Evolutionary conservation across 2,329 filamentous ascomycete species (phyloP), one percentile per base, ranked within the genome.

Genomic region (Neopestalotiopsis rosae): DNA sequence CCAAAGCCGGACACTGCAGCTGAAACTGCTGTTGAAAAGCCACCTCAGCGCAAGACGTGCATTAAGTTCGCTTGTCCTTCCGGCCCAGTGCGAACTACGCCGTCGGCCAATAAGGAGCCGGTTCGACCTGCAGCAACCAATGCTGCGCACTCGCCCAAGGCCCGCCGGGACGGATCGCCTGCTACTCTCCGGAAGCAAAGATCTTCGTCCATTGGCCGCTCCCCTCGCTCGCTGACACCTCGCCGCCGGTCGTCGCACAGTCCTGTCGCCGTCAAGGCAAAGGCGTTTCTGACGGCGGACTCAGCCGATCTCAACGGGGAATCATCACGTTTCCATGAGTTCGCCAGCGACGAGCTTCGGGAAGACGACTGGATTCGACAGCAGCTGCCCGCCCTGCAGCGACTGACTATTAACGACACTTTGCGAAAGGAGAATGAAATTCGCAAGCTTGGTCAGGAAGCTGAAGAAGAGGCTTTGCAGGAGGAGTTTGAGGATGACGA

Each of bases 321-420:
- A 71, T 85, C 85, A 32, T 90, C 83, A 77, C 89, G 83, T 63
- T 98, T 98, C 77, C 94, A 98, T 78, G 95, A 97, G 76, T 98
- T 98, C 79, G 95, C 94, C 58, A 94, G 92, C 77, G 94, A 93
- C 64, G 87, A 90, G 69, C 86, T 92, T 56, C 90, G 94, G 69
- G 92, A 96, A 71, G 95, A 98, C 69, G 95, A 97, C 75, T 99
- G 96, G 96, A 93, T 97, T 38, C 85, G 85, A 17, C 90, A 92
- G 68, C 91, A 93, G 75, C 85, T 88, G 42, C 85, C 87, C 7
- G 85, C 90, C 72, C 86, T 87, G 68, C 87, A 87, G 64, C 94
- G 93, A 76, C 86, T 99, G 52, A 98, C 95, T 4, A 91, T 99
- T 72, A 90, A 92, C 73, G 96, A 98, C 78, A 97, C 95, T 4